These are phyloP conservation scores for Solanum piurae DNA, from an alignment of 257 asterid genomes.

Conservation along the genomic window DNA sequence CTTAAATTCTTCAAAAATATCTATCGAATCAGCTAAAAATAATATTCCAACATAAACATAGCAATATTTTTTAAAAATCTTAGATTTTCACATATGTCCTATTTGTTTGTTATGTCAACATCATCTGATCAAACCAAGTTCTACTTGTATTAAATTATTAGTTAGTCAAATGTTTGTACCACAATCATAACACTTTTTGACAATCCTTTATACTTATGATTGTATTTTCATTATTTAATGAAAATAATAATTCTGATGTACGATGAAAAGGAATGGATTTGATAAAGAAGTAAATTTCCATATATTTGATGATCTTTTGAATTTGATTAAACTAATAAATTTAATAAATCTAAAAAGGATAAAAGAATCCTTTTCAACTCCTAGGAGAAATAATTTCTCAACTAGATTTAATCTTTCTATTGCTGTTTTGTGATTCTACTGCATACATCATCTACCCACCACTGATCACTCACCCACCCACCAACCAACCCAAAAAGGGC, in stretches of 20 bases:
- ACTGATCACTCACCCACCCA: not conserved
- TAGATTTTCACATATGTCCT: not conserved
- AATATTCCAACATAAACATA: no score
- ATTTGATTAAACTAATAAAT: not conserved
- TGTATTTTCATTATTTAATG: not conserved
- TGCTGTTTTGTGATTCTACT: not conserved
- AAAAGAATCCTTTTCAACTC: not conserved
- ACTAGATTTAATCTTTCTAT: not conserved
- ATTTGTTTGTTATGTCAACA: not conserved
- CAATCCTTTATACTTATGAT: no score
- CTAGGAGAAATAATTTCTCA: not conserved
- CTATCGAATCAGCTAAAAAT: no score
- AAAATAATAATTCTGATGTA: not conserved
- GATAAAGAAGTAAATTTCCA: not conserved
- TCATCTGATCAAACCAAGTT: not conserved
- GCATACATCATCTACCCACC: not conserved
- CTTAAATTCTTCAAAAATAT: no score
- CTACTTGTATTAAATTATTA: not conserved
- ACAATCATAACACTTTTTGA: not conserved
- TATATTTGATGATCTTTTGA: not conserved
- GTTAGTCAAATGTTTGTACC: not conserved
- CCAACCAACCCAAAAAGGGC: not conserved
- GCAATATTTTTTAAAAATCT: rapidly evolving
- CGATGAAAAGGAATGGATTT: not conserved
- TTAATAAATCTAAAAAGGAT: not conserved